Base-by-base conservation (phyloP, 306 rosid genomes). In the Elaeagnus macrophylla region DNA sequence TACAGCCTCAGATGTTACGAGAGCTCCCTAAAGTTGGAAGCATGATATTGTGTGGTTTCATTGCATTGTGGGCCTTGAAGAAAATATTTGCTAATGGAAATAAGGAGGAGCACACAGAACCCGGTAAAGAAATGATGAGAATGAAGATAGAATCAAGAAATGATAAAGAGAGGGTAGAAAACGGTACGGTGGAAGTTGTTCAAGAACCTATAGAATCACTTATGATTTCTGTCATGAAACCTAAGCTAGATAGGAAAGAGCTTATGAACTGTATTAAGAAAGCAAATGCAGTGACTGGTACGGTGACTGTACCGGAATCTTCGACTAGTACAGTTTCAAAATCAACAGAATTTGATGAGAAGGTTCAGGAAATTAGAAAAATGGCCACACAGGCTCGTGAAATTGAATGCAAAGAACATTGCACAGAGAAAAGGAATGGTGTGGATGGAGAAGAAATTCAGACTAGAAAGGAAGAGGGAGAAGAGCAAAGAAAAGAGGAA, bases 101-200 rank as follows among this genome's bases (percentile, higher is more conserved):
- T 48, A 71, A 84, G 70, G 87, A 91, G 50, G 81, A 62, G 19
- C 48, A 45, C 58, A 61, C 82, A 0, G 77, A 69, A 65, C 40
- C 25, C 43, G 96, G 82, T 75, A 82, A 91, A 74, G 94, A 82
- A 65, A 84, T 91, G 82, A 80, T 84, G 87, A 84, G 90, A 82
- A 82, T 96, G 76, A 86, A 91, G 76, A 73, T 82, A 1, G 84
- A 80, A 66, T 80, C 78, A 8, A 82, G 96, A 54, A 73, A 80
- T 77, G 91, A 76, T 82, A 84, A 69, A 60, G 96, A 75, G 72
- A 53, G 62, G 65, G 39, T 72, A 53, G 71, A 67, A 45, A 77
- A 57, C 53, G 79, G 81, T 0, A 44, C 69, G 17, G 89, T 84
- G 61, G 97, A 91, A 64, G 73, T 82, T 62, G 67, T 86, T 80